phyloP scores from a whole-genome alignment of 371 early-diverging fungal species.

The Sporodiniella umbellata region DNA sequence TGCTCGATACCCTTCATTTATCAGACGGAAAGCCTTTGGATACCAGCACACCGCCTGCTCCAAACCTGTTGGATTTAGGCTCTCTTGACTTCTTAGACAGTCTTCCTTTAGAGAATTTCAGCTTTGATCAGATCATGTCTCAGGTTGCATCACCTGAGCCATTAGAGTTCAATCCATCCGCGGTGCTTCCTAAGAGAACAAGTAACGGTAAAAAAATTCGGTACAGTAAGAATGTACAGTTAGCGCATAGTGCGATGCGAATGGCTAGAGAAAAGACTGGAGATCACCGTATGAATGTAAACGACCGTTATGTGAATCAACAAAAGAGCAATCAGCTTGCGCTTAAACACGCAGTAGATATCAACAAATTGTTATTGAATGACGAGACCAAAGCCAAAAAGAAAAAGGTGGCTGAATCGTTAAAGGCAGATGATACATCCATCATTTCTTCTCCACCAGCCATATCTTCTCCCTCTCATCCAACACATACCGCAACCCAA shows the following conservation, averaged over 20 bases:
- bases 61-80: constrained; percentile 17
- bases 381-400: constrained; percentile 1
- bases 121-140: neutral
- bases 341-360: constrained; percentile 13
- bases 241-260: constrained; percentile 36
- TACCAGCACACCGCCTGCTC: neutral
- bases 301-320: constrained; percentile 12
- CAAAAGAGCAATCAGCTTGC: constrained; percentile 10
- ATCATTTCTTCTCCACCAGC: too few relatives aligned
- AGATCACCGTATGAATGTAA: constrained; percentile 18
- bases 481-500: constrained; percentile 12
- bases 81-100: constrained; percentile 6
- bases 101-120: neutral
- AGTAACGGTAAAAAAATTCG: constrained; percentile 41
- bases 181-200: constrained; percentile 33
- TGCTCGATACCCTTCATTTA: constrained; percentile 14
- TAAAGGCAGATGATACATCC: neutral
- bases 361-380: constrained; percentile 10
- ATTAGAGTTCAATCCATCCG: constrained; percentile 13
- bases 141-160: constrained; percentile 12
- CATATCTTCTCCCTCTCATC: neutral
- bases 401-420: neutral
- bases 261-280: constrained; percentile 28
- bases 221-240: constrained; percentile 35
- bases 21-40: neutral